These are phyloP conservation scores for Cenchrus fungigraminus DNA, from an alignment of 176 grass and related monocot genomes.

Conservation along the genomic window DNA sequence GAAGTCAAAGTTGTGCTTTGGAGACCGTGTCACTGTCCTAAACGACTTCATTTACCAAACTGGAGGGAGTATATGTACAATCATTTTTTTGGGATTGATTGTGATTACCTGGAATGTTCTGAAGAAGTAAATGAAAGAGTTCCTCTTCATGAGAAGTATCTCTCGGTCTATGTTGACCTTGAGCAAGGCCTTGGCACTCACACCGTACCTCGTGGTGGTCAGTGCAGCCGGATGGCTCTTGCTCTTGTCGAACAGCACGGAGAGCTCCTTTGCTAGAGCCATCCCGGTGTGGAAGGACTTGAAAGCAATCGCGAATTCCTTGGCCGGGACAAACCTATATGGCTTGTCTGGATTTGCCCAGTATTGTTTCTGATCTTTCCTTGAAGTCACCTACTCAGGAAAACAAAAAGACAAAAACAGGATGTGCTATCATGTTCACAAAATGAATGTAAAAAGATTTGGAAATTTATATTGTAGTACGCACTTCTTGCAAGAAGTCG, in stretches of 20 bases:
- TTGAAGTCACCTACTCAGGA: neutral
- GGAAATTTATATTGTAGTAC: neutral
- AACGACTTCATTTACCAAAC: no score
- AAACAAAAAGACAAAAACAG: no score
- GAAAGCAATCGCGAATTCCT: neutral
- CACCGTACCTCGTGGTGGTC: neutral
- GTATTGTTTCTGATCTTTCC: neutral
- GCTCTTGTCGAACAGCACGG: neutral
- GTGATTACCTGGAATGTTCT: neutral
- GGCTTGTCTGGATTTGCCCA: neutral
- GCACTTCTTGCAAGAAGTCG: conserved; percentile 57
- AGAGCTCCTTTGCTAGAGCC: neutral
- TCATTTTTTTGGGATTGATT: no score
- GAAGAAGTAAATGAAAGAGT: neutral
- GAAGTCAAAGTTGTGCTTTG: no score
- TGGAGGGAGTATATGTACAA: no score
- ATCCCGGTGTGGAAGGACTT: neutral
- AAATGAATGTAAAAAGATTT: neutral
- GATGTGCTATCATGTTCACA: no score
- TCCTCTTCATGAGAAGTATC: neutral
- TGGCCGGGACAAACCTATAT: neutral
- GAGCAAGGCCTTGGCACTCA: neutral
- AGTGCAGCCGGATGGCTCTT: neutral
- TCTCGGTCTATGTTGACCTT: neutral
- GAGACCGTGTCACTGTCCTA: no score